Conservation (phyloP, 352 stramenopile genomes). For the Pythium oligandrum region DNA sequence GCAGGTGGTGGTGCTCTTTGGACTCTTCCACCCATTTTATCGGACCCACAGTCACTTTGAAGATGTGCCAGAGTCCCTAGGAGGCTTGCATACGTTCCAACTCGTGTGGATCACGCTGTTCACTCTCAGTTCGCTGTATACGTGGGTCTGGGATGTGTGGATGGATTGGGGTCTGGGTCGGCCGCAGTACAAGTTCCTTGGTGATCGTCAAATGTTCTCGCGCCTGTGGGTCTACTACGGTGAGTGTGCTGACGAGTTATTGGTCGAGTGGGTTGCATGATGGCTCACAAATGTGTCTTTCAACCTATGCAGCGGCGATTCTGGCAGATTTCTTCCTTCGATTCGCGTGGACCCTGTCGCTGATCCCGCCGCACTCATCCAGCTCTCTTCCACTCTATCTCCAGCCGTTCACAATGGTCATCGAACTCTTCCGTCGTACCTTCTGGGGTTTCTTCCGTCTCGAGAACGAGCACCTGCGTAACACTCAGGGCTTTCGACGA, state of each 20-base stretch:
- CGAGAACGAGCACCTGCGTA: constrained; percentile 84
- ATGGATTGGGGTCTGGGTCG: constrained; percentile 86
- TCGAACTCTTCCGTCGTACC: constrained; percentile 79
- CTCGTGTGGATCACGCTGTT: constrained; percentile 75
- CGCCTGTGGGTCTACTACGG: constrained; percentile 75
- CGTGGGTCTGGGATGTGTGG: constrained; percentile 80
- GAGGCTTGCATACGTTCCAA: constrained; percentile 34
- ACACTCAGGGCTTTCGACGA: constrained; percentile 78
- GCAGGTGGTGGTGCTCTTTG: constrained; percentile 82
- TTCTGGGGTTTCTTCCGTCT: constrained; percentile 86
- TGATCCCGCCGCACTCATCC: constrained; percentile 65
- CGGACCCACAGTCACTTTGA: constrained; percentile 17
- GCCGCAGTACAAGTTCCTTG: constrained; percentile 72
- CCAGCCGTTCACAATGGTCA: constrained; percentile 82
- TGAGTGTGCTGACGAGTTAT: constrained; percentile 5
- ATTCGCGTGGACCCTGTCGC: constrained; percentile 78
- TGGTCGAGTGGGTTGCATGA: neutral
- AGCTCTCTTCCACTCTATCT: constrained; percentile 65
- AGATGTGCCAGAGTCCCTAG: constrained; percentile 6
- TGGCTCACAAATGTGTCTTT: neutral
- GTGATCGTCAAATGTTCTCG: constrained; percentile 82
- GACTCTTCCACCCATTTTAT: constrained; percentile 83
- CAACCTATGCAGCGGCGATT: constrained; percentile 36
- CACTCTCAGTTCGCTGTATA: constrained; percentile 75
- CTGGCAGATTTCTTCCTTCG: constrained; percentile 72